Base-by-base conservation (phyloP, 225 moss, liverwort and hornwort species). In the Climacium dendroides region DNA sequence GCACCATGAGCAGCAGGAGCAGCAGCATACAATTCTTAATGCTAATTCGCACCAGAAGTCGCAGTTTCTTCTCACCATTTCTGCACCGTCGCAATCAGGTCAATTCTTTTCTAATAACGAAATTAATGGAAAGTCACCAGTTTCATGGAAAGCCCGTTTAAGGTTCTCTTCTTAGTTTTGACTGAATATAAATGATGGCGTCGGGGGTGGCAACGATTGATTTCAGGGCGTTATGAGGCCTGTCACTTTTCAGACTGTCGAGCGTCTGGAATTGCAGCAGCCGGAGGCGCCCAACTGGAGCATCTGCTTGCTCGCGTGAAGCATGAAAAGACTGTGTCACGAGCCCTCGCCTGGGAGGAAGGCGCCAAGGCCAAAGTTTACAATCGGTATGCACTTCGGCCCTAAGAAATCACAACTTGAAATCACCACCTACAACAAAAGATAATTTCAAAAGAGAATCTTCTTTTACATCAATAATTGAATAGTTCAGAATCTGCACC, bases 291-390 rank as follows among this genome's bases (percentile, higher is more conserved):
- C 22, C 92, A 94, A 89, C 89, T 94, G 90, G 92, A 94, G 85
- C 91, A 94, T 76, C 90, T 94, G 57, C 92, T 94, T 69, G 94
- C 94, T 71, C 92, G 91, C 23, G 94, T 94, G 86, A 94, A 91
- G 91, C 94, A 94, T 69, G 94, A 94, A 58, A 91, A 90, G 87
- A 94, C 90, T 16, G 86, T 92, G 54, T 94, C 94, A 57, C 86
- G 88, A 78, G 92, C 92, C 35, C 91, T 91, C 22, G 94, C 92
- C 22, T 94, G 94, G 94, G 92, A 94, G 79, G 94, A 94, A 84
- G 92, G 92, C 85, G 91, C 94, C 53, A 94, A 94, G 69, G 88
- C 92, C 81, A 94, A 92, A 84, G 94, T 89, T 30, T 85, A 87
- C 74, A 94, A 94, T 84, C 85, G 92, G 94, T 92, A 76, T 67